Conservation (phyloP, 805 yeast species). For the Metschnikowia bowlesiae region DNA sequence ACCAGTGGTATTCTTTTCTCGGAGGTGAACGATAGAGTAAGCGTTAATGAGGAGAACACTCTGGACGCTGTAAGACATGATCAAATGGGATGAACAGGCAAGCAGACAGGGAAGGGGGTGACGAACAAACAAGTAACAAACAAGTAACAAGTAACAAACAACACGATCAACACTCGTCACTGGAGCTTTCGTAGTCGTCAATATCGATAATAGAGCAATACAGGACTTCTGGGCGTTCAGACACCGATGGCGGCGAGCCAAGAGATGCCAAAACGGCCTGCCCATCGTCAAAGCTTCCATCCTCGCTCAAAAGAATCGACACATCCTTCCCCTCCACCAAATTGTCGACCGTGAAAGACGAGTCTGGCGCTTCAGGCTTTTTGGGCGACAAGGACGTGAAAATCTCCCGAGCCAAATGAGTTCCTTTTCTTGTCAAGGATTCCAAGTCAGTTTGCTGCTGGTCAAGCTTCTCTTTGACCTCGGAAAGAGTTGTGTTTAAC, state of each 20-base stretch:
- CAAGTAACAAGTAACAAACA: no score
- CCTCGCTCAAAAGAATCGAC: slow-evolving; percentile 15
- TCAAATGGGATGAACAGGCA: no score
- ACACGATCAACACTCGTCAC: not conserved
- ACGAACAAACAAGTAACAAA: no score
- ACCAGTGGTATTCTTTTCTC: not conserved
- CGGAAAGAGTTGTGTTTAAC: slow-evolving; percentile 15
- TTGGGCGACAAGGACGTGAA: slow-evolving; percentile 24
- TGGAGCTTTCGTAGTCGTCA: slow-evolving; percentile 25
- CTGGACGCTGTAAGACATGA: no score
- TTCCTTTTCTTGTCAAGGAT: slow-evolving; percentile 23
- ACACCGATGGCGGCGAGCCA: not conserved
- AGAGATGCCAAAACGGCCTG: not conserved
- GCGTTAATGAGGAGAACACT: no score
- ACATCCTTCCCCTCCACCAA: slow-evolving; percentile 5
- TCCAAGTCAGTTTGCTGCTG: slow-evolving; percentile 22
- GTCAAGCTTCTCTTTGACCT: slow-evolving; percentile 17
- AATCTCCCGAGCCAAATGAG: slow-evolving; percentile 24
- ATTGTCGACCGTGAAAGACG: slow-evolving; percentile 27
- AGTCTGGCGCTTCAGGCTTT: slow-evolving; percentile 18
- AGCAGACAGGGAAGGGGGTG: no score
- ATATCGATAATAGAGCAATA: slow-evolving; percentile 12
- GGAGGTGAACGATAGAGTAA: not conserved
- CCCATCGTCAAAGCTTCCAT: slow-evolving; percentile 4
- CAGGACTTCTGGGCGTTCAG: not conserved